phyloP scores from a whole-genome alignment of 2,329 filamentous ascomycete genomes.

The Elsinoe australis region DNA sequence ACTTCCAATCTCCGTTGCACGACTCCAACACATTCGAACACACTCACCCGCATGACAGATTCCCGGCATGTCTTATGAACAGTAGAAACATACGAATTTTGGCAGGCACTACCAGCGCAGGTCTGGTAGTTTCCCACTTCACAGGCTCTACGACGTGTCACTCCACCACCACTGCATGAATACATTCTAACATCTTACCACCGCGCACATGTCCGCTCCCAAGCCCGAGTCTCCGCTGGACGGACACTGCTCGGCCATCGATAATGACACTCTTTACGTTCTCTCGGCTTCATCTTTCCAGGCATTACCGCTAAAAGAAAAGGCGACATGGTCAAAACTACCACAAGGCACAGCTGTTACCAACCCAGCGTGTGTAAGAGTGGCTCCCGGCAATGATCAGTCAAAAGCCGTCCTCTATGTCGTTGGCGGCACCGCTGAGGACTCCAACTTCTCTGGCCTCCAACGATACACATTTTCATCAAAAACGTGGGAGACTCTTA shows the following conservation, averaged over 20 bases:
- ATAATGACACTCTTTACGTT: slow-evolving; percentile 75
- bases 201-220: slow-evolving; percentile 58
- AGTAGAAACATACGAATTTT: no score
- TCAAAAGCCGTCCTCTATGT: slow-evolving; percentile 63
- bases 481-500: slow-evolving; percentile 52
- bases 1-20: no score
- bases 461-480: slow-evolving; percentile 58
- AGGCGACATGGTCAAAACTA: slow-evolving; percentile 64
- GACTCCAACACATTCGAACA: no score
- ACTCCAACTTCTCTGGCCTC: slow-evolving; percentile 60
- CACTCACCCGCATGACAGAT: no score
- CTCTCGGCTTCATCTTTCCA: slow-evolving; percentile 71
- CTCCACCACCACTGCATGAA: slow-evolving; percentile 16
- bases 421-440: slow-evolving; percentile 61
- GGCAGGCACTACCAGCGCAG: no score
- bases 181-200: slow-evolving; percentile 2
- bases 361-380: slow-evolving; percentile 69
- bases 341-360: slow-evolving; percentile 61
- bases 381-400: slow-evolving; percentile 50
- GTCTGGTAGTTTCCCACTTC: no score
- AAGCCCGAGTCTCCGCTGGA: slow-evolving; percentile 61
- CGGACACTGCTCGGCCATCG: slow-evolving; percentile 72
- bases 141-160: no score
- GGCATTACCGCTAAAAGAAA: slow-evolving; percentile 59
- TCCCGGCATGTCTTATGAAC: no score